Conservation (phyloP, 495 filamentous ascomycete species). For the Trichoderma reesei region DNA sequence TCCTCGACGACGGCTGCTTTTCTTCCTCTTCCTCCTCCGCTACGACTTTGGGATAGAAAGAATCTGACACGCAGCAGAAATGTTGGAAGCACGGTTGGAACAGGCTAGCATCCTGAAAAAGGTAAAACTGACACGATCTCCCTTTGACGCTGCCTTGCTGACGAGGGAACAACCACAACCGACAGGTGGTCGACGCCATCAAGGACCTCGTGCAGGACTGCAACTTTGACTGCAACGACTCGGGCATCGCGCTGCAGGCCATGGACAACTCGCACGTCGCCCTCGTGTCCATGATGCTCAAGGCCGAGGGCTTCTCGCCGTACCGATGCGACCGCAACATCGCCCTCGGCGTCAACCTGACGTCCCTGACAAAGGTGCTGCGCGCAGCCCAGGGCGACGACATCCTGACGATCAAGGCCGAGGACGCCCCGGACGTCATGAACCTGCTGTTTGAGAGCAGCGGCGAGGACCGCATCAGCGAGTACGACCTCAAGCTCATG, state of each 20-base stretch:
- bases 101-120: conserved; percentile 93
- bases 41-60: background rate
- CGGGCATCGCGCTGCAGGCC: conserved; percentile 92
- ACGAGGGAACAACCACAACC: conserved; percentile 9
- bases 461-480: conserved; percentile 82
- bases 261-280: conserved; percentile 99
- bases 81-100: conserved; percentile 96
- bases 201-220: conserved; percentile 99
- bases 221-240: conserved; percentile 99
- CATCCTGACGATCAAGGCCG: conserved; percentile 90
- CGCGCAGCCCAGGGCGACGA: conserved; percentile 92
- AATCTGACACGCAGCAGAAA: conserved; percentile 20
- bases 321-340: conserved; percentile 99
- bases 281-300: conserved; percentile 96
- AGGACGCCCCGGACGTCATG: conserved; percentile 88
- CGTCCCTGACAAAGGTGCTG: conserved; percentile 93
- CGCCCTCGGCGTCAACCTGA: conserved; percentile 92
- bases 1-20: background rate
- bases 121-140: conserved; percentile 39
- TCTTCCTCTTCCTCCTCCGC: background rate
- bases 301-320: conserved; percentile 87
- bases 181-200: conserved; percentile 92
- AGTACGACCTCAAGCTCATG: conserved; percentile 99
- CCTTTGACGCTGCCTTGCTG: background rate
- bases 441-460: conserved; percentile 91